Percentiles rank a stretch among this genome's conserved stretches.
Conservation (phyloP, 352 stramenopile genomes). For the Thalassiosira allenii region DNA sequence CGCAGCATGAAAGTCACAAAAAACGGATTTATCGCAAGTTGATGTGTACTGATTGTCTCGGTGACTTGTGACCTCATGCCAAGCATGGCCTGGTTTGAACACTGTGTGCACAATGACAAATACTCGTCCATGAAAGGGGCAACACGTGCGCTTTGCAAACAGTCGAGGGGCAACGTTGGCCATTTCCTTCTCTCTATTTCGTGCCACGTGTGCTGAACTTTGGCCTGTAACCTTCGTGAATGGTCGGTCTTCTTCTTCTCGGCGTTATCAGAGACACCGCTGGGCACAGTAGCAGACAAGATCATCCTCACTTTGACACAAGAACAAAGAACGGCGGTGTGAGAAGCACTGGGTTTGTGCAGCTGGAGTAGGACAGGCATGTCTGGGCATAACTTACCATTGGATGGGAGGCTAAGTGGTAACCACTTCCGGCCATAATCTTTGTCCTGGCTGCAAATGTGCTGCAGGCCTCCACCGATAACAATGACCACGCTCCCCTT, state of each 20-base stretch:
- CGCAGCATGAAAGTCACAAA: conserved; percentile 42
- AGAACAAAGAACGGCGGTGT: too few species aligned
- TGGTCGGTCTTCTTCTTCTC: conserved; percentile 25
- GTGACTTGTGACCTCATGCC: background rate
- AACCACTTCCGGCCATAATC: conserved; percentile 92
- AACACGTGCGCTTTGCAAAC: conserved; percentile 2
- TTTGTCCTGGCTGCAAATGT: conserved; percentile 88
- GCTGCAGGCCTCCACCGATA: conserved; percentile 89
- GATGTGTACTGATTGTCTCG: conserved; percentile 19
- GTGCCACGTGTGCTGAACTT: conserved; percentile 27
- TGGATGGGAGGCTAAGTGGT: conserved; percentile 88
- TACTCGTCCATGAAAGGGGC: conserved; percentile 19
- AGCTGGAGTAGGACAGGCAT: too few species aligned
- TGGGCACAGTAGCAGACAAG: conserved; percentile 32
- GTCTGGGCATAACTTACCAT: too few species aligned
- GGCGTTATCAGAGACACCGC: conserved; percentile 16
- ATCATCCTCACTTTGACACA: conserved; percentile 91
- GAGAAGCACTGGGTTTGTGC: too few species aligned
- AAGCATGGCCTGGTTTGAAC: too few species aligned
- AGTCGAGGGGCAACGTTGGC: conserved; percentile 21
- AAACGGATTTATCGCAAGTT: conserved; percentile 29
- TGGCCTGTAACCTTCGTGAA: conserved; percentile 19
- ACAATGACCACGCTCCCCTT: conserved; percentile 91
- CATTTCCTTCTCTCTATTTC: conserved; percentile 47
- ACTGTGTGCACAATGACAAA: conserved; percentile 9